Conservation (phyloP, 257 asterid species). For the Coffea canephora region DNA sequence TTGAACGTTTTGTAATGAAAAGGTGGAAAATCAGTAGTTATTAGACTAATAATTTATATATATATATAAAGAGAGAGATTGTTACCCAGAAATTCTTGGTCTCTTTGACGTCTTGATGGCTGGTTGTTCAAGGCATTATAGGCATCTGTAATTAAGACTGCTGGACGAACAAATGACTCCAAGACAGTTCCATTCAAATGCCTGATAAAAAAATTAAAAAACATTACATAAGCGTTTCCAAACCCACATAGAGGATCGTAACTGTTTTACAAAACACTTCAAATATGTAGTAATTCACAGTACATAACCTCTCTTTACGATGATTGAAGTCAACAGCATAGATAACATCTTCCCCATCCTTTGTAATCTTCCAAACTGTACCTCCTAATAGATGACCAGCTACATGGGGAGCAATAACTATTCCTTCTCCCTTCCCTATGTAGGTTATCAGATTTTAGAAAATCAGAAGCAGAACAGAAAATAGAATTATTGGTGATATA, state of each 20-base stretch:
- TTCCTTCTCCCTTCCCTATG: constrained; percentile 96
- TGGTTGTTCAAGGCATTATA: constrained; percentile 90
- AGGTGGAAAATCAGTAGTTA: not conserved
- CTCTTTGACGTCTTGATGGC: constrained; percentile 90
- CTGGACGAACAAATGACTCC: constrained; percentile 98
- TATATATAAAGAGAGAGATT: not conserved
- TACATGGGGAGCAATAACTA: constrained; percentile 95
- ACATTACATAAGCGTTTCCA: constrained; percentile 25
- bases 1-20: not conserved
- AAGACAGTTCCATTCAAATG: constrained; percentile 91
- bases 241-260: constrained; percentile 15
- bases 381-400: constrained; percentile 99
- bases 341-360: constrained; percentile 99
- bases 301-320: constrained; percentile 84
- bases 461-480: constrained; percentile 23
- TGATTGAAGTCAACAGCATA: constrained; percentile 98
- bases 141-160: constrained; percentile 91
- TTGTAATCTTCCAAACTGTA: constrained; percentile 87
- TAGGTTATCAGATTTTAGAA: constrained; percentile 18
- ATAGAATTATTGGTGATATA: not conserved
- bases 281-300: constrained; percentile 13
- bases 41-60: not conserved
- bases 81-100: constrained; percentile 91
- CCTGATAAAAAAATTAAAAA: constrained; percentile 43
- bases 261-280: not conserved